Evolutionary conservation across 495 filamentous ascomycete species (phyloP), one percentile per base, ranked within the genome.

Genomic region (Evernia prunastri): DNA sequence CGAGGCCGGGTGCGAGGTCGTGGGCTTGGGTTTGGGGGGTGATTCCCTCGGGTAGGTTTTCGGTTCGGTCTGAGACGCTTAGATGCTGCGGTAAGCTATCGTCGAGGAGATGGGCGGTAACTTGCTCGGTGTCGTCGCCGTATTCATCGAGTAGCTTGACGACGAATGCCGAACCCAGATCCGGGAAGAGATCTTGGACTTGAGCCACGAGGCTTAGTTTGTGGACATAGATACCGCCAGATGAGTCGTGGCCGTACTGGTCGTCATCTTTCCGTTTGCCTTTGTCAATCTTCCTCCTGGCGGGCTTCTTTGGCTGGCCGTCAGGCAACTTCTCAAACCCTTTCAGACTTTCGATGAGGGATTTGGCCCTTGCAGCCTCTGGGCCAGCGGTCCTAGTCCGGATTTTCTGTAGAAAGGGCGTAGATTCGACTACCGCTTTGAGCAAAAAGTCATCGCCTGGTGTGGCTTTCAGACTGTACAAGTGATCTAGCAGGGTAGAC

Each of bases 181-280:
- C 84, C 0, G 94, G 91, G 74, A 98, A 97, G 31, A 98, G 79
- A 69, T 98, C 94, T 70, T 96, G 91, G 43, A 98, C 80, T 74
- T 93, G 89, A 10, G 86, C 87, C 57, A 97, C 83, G 35, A 92
- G 83, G 69, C 85, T 91, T 84, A 93, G 87, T 35, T 82, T 86
- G 76, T 96, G 90, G 51, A 90, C 76, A 71, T 91, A 90, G 17
- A 93, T 76, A 23, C 87, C 81, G 13, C 79, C 79, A 43, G 76
- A 61, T 29, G 75, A 64, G 63, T 73, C 70, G 42, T 73, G 76
- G 60, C 76, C 75, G 43, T 80, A 71, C 45, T 81, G 80, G 47
- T 76, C 72, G 11, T 71, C 71, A 58, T 77, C 79, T 59, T 77
- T 72, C 10, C 73, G 80, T 75, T 94, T 94, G 35, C 90, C 90